Percentiles rank a stretch among this genome's conserved stretches.
Conservation (phyloP, 1,284 basidiomycete species). For the Quambalaria eucalypti region DNA sequence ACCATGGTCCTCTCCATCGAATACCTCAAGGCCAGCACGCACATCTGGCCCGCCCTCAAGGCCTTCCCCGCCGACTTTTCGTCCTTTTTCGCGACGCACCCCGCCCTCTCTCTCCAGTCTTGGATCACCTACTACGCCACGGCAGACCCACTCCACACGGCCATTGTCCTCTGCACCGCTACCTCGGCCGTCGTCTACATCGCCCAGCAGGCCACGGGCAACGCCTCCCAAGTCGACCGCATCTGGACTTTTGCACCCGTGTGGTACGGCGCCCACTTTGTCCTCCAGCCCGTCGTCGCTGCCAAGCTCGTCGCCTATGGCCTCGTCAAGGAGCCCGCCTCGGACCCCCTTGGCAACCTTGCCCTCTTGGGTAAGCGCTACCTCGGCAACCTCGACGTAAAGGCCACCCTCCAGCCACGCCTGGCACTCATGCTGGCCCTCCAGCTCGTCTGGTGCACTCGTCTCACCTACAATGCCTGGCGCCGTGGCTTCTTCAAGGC, state of each 20-base stretch:
- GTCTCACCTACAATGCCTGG: conserved; percentile 74
- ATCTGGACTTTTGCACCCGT: conserved; percentile 38
- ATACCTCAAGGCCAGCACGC: conserved; percentile 19
- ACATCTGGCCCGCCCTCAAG: conserved; percentile 13
- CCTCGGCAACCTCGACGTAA: conserved; percentile 13
- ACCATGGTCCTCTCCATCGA: background rate
- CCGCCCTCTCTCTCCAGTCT: background rate
- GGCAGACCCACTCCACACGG: conserved; percentile 30
- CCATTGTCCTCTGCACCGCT: conserved; percentile 25
- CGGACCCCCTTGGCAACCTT: conserved; percentile 9
- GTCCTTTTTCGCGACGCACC: background rate
- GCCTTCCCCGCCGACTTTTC: background rate
- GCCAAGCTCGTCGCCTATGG: conserved; percentile 15
- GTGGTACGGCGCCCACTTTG: conserved; percentile 37
- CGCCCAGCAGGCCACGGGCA: conserved; percentile 36
- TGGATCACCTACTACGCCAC: conserved; percentile 21
- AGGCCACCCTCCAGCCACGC: conserved; percentile 37
- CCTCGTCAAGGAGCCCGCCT: background rate
- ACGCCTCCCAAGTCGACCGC: conserved; percentile 39
- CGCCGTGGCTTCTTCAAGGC: conserved; percentile 69
- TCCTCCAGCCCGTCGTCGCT: conserved; percentile 14
- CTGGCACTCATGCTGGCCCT: conserved; percentile 46
- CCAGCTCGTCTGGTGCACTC: conserved; percentile 47
- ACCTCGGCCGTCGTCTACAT: conserved; percentile 30
- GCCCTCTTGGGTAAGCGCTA: conserved; percentile 6